phyloP scores from a whole-genome alignment of 352 stramenopile species.

The Pythium phragmiticola region DNA sequence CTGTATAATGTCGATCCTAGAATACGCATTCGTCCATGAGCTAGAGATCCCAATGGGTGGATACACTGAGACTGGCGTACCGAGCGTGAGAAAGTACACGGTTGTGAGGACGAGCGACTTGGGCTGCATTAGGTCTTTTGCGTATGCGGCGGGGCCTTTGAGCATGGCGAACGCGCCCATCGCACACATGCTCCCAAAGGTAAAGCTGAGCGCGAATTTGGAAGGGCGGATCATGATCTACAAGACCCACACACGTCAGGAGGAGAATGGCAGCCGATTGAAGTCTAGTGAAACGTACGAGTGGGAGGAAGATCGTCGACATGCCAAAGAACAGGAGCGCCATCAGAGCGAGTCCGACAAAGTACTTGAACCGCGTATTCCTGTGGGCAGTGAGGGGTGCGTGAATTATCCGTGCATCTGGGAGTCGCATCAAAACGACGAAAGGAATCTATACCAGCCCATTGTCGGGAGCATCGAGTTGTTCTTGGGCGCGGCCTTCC shows the following conservation, averaged over 20 bases:
- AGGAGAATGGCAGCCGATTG: not conserved
- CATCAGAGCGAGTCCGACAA: slow-evolving; percentile 71
- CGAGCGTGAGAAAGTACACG: slow-evolving; percentile 69
- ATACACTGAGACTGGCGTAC: slow-evolving; percentile 27
- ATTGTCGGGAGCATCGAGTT: slow-evolving; percentile 45
- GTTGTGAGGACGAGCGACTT: slow-evolving; percentile 64
- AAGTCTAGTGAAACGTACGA: slow-evolving; percentile 30
- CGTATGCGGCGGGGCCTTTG: slow-evolving; percentile 61
- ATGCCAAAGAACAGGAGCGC: slow-evolving; percentile 81
- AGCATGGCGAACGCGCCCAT: slow-evolving; percentile 80
- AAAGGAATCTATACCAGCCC: slow-evolving; percentile 43
- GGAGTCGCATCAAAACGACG: not conserved
- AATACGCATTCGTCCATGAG: not conserved
- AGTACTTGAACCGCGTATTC: slow-evolving; percentile 81
- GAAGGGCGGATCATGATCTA: slow-evolving; percentile 79
- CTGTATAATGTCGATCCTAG: slow-evolving; percentile 72
- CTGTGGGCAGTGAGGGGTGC: slow-evolving; percentile 18
- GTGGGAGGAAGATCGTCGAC: slow-evolving; percentile 72
- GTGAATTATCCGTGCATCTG: not conserved
- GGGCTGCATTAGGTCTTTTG: slow-evolving; percentile 54
- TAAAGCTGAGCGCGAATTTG: slow-evolving; percentile 84
- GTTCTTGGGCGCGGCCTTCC: slow-evolving; percentile 35
- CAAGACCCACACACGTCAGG: not conserved
- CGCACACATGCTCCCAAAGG: slow-evolving; percentile 70
- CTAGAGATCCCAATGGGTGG: not conserved